Percentiles rank a stretch among this genome's conserved stretches.
Evolutionary conservation across 2,329 filamentous ascomycete species (phyloP).

Genomic region (Pseudogymnoascus sp.): DNA sequence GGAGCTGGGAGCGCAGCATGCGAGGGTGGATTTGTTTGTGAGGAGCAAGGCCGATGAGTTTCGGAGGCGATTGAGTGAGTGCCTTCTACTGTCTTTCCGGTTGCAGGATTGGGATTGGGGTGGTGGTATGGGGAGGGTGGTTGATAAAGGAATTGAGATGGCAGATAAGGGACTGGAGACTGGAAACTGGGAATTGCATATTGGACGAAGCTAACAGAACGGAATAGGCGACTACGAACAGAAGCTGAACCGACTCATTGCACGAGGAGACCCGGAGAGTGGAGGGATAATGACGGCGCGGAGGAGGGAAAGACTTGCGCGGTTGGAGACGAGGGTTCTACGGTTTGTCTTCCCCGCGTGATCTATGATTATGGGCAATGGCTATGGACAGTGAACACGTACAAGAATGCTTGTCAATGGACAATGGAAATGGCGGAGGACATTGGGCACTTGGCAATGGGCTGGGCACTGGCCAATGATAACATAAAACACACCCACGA

Average conservation of each 20-base stretch:
- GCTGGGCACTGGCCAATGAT: background rate
- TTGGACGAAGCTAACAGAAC: background rate
- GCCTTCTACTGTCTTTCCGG: background rate
- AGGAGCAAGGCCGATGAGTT: conserved; percentile 75
- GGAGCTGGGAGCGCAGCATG: conserved; percentile 66
- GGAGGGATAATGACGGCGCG: background rate
- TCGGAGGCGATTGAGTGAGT: conserved; percentile 46
- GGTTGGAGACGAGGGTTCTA: background rate
- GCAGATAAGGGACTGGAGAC: background rate
- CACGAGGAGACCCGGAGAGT: background rate
- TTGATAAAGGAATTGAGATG: background rate
- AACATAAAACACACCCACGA: conserved; percentile 18
- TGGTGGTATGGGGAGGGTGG: background rate
- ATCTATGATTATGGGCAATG: background rate
- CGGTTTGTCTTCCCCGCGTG: background rate
- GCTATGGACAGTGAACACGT: background rate
- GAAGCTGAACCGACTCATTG: conserved; percentile 34
- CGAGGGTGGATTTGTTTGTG: conserved; percentile 70
- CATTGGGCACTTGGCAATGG: background rate
- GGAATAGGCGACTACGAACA: conserved; percentile 44
- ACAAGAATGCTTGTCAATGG: background rate
- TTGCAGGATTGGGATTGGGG: background rate
- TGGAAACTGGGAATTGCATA: background rate
- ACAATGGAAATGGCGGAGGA: background rate
- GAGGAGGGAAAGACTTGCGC: background rate